Evolutionary conservation across 352 stramenopile genomes (phyloP).

Genomic region (Phytophthora lateralis): DNA sequence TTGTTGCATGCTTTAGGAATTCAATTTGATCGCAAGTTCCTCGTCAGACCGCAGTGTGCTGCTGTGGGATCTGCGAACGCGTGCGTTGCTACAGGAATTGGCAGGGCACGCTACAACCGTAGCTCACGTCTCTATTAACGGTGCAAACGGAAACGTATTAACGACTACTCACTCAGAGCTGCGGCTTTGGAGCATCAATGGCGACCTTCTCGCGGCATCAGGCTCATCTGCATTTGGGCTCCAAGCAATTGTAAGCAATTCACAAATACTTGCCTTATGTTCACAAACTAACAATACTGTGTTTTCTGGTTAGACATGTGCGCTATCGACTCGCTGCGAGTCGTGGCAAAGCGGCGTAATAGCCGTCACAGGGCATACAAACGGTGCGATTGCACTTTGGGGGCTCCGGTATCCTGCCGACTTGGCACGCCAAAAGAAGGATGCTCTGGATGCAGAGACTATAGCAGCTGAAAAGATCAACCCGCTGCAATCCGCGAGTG

Average conservation of each 20-base stretch:
- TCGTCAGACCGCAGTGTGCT: constrained; percentile 63
- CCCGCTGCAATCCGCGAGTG: background rate
- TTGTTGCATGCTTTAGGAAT: constrained; percentile 39
- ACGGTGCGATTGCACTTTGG: constrained; percentile 79
- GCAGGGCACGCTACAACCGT: constrained; percentile 53
- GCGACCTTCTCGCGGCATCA: constrained; percentile 68
- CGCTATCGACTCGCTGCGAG: constrained; percentile 73
- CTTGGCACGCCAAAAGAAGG: constrained; percentile 41
- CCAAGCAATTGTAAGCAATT: constrained; percentile 53
- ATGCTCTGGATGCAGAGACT: constrained; percentile 1
- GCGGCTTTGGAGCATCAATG: constrained; percentile 82
- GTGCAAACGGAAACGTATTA: constrained; percentile 66
- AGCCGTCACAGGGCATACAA: constrained; percentile 67
- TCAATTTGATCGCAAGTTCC: constrained; percentile 72
- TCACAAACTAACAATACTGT: constrained; percentile 8
- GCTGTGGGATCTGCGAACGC: constrained; percentile 74
- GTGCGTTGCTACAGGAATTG: constrained; percentile 63
- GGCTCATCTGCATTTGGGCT: constrained; percentile 51
- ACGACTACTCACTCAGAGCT: constrained; percentile 57
- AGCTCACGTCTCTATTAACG: constrained; percentile 69
- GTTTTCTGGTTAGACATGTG: constrained; percentile 42
- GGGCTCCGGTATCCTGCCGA: constrained; percentile 67
- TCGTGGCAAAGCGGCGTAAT: constrained; percentile 76
- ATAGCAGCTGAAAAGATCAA: background rate
- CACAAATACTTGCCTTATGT: background rate